Percentiles rank a stretch among this genome's conserved stretches.
Conservation (phyloP, 129 eudicot genomes). For the Heracleum sosnowskyi region DNA sequence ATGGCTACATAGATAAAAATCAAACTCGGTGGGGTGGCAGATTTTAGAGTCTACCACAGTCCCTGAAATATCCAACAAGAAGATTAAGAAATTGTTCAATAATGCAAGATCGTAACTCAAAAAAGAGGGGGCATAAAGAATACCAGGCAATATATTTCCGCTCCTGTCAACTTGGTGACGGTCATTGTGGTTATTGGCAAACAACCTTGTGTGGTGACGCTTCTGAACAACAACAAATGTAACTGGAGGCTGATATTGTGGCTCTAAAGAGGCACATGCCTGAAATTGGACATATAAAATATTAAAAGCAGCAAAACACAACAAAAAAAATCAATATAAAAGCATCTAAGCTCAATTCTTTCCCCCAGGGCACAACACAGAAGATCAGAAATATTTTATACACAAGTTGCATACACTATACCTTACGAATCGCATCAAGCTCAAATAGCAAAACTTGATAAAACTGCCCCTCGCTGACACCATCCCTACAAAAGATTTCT, state of each 20-base stretch:
- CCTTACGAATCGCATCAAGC: slow-evolving; percentile 98
- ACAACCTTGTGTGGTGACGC: slow-evolving; percentile 88
- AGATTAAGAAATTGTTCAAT: background rate
- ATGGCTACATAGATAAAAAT: slow-evolving; percentile 86
- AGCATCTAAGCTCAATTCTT: background rate
- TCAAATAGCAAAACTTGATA: slow-evolving; percentile 87
- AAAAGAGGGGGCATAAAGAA: background rate
- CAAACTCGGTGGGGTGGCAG: slow-evolving; percentile 93
- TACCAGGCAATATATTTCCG: slow-evolving; percentile 91
- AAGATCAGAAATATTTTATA: background rate
- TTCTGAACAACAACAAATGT: slow-evolving; percentile 93
- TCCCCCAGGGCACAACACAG: background rate
- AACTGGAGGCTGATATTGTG: slow-evolving; percentile 81
- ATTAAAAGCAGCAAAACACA: background rate
- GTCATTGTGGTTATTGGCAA: slow-evolving; percentile 71
- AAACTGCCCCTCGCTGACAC: slow-evolving; percentile 91
- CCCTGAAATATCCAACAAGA: slow-evolving; percentile 34
- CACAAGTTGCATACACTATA: slow-evolving; percentile 6
- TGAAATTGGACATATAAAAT: background rate
- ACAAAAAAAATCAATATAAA: background rate
- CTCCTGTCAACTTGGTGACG: slow-evolving; percentile 60
- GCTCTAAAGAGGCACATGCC: slow-evolving; percentile 95
- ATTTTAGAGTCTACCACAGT: slow-evolving; percentile 91
- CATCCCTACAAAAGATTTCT: slow-evolving; percentile 43
- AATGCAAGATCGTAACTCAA: background rate